A percentile compares a stretch with the other conserved stretches of the same genome.
These are phyloP conservation scores for Avena eriantha DNA, from an alignment of 176 grass and related monocot genomes.

Conservation along the genomic window DNA sequence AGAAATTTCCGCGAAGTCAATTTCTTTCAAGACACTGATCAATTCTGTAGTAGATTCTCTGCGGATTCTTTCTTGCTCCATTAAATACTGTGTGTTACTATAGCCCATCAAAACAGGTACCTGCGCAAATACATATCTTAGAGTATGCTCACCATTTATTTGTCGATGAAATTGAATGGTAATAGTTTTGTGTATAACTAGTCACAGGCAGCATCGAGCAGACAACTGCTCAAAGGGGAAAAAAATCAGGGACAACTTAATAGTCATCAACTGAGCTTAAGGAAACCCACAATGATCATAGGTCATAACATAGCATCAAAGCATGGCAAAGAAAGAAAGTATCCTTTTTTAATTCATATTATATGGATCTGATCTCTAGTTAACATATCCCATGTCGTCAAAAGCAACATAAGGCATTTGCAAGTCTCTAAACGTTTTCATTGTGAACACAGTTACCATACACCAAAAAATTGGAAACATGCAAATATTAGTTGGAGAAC, in stretches of 20 bases:
- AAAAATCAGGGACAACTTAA: slow-evolving; percentile 21
- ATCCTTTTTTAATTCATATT: slow-evolving; percentile 3
- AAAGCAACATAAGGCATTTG: background rate
- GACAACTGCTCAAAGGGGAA: background rate
- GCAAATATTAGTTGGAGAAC: background rate
- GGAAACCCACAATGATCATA: background rate
- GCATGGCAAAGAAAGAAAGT: too few relatives aligned
- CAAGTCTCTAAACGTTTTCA: background rate
- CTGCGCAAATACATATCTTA: slow-evolving; percentile 58
- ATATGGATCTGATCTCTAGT: background rate
- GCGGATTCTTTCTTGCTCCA: slow-evolving; percentile 61
- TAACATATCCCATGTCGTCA: background rate
- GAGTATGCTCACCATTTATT: slow-evolving; percentile 41
- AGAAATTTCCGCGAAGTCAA: slow-evolving; percentile 61
- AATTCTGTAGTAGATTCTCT: slow-evolving; percentile 51
- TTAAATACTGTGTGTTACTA: slow-evolving; percentile 60
- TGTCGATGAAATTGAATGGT: slow-evolving; percentile 29
- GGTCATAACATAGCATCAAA: too few relatives aligned
- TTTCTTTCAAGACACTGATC: slow-evolving; percentile 62
- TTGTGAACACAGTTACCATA: slow-evolving; percentile 10
- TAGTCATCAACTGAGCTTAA: background rate
- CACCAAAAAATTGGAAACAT: slow-evolving; percentile 7
- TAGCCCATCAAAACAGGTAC: slow-evolving; percentile 73
- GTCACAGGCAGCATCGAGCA: slow-evolving; percentile 36
- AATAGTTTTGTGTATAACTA: slow-evolving; percentile 26